Conservation (phyloP, 2,329 filamentous ascomycete species). For the Chrysosporium queenslandicum region DNA sequence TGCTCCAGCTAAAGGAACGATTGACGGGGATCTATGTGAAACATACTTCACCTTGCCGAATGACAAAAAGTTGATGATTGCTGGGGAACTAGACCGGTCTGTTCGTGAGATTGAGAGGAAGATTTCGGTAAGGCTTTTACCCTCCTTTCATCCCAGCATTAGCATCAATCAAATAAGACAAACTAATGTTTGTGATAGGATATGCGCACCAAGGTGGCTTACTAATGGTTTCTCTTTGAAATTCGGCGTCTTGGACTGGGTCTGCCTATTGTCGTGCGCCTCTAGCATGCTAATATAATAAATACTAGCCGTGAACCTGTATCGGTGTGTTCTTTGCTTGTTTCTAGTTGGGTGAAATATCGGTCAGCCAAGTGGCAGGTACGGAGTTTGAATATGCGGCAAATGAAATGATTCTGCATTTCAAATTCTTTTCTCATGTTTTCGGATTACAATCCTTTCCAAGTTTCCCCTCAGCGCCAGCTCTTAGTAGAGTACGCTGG, state of each 20-base stretch:
- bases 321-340: neutral
- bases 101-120: slow-evolving; percentile 92
- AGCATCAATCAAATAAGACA: neutral
- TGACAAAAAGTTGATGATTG: slow-evolving; percentile 92
- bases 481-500: no score
- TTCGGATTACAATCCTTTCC: neutral
- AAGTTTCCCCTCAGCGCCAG: neutral
- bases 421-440: neutral
- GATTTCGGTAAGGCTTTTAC: slow-evolving; percentile 53
- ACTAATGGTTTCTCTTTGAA: slow-evolving; percentile 28
- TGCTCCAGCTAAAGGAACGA: slow-evolving; percentile 87
- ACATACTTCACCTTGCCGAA: slow-evolving; percentile 71
- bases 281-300: neutral
- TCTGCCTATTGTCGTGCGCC: neutral
- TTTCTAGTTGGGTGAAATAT: neutral
- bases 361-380: neutral
- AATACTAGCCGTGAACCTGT: neutral
- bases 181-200: slow-evolving; percentile 32
- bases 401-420: neutral
- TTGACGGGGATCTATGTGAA: slow-evolving; percentile 95
- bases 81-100: slow-evolving; percentile 80
- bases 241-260: slow-evolving; percentile 18
- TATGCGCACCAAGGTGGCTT: slow-evolving; percentile 49
- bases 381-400: slow-evolving; percentile 8
- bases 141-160: neutral